Conservation (phyloP, 805 yeast genomes). For the Yarrowia deformans region DNA sequence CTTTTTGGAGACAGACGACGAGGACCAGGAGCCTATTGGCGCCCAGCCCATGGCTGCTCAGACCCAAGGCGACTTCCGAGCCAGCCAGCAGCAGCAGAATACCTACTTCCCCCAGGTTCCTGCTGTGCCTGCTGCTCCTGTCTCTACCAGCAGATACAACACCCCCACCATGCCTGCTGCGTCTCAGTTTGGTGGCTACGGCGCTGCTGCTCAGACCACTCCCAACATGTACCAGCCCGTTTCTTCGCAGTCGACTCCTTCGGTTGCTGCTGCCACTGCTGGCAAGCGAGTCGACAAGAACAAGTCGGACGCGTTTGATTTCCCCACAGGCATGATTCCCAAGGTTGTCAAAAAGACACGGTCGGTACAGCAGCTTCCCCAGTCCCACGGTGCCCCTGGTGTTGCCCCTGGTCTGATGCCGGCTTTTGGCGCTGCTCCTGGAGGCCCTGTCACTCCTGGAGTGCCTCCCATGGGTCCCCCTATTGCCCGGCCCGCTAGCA, state of each 20-base stretch:
- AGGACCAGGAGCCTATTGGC: slow-evolving; percentile 11
- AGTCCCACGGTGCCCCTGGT: slow-evolving; percentile 6
- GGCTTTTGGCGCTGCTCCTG: slow-evolving; percentile 30
- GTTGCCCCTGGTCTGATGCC: slow-evolving; percentile 28
- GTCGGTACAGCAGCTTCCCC: slow-evolving; percentile 39
- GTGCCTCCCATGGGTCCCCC: slow-evolving; percentile 28
- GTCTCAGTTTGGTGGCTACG: slow-evolving; percentile 26
- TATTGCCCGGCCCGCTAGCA: slow-evolving; percentile 5
- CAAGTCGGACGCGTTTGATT: slow-evolving; percentile 47
- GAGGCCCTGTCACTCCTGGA: slow-evolving; percentile 22
- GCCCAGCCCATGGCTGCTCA: neutral
- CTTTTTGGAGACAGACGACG: slow-evolving; percentile 33
- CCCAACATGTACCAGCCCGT: slow-evolving; percentile 32
- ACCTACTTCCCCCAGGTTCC: slow-evolving; percentile 6
- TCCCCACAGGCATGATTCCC: slow-evolving; percentile 47
- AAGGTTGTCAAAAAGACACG: slow-evolving; percentile 39
- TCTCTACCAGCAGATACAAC: neutral
- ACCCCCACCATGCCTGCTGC: slow-evolving; percentile 16
- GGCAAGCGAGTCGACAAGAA: slow-evolving; percentile 43
- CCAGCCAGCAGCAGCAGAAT: slow-evolving; percentile 24
- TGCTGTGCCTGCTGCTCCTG: slow-evolving; percentile 1
- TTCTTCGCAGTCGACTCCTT: slow-evolving; percentile 4
- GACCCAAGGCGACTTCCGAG: neutral
- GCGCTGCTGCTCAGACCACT: slow-evolving; percentile 6
- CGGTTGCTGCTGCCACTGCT: slow-evolving; percentile 6